Evolutionary conservation across 805 yeast species (phyloP).

Genomic region (Ogataea wickerhamii): DNA sequence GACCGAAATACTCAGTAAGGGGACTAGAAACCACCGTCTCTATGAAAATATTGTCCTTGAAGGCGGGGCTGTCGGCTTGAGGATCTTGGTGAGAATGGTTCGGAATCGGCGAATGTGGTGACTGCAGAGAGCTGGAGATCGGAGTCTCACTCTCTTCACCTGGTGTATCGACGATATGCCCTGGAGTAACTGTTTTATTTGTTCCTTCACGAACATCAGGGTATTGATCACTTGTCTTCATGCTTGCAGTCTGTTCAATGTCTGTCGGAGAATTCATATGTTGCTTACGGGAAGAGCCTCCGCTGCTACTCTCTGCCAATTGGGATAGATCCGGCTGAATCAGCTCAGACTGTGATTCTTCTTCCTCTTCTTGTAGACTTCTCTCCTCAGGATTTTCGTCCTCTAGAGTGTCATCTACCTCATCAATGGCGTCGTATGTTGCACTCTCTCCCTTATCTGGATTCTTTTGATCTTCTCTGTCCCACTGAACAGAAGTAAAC

Average conservation of each 20-base stretch:
- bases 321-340: slow-evolving; percentile 6
- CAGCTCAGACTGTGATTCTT: slow-evolving; percentile 11
- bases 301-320: not conserved
- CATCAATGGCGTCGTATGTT: slow-evolving; percentile 2
- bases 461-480: slow-evolving; percentile 37
- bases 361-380: slow-evolving; percentile 3
- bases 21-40: slow-evolving; percentile 53
- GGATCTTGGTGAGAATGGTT: not conserved
- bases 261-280: not conserved
- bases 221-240: no score
- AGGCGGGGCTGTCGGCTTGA: not conserved
- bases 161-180: not conserved
- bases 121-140: not conserved
- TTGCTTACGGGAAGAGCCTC: not conserved
- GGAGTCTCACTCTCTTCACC: not conserved
- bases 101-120: not conserved
- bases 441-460: not conserved
- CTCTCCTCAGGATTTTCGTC: slow-evolving; percentile 5
- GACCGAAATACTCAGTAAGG: slow-evolving; percentile 66
- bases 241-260: not conserved
- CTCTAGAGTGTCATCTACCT: slow-evolving; percentile 4
- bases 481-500: slow-evolving; percentile 58
- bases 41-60: slow-evolving; percentile 27
- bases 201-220: no score
- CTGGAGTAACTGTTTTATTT: not conserved